phyloP scores from a whole-genome alignment of 2,329 filamentous ascomycete species.

The Coniella vitis region DNA sequence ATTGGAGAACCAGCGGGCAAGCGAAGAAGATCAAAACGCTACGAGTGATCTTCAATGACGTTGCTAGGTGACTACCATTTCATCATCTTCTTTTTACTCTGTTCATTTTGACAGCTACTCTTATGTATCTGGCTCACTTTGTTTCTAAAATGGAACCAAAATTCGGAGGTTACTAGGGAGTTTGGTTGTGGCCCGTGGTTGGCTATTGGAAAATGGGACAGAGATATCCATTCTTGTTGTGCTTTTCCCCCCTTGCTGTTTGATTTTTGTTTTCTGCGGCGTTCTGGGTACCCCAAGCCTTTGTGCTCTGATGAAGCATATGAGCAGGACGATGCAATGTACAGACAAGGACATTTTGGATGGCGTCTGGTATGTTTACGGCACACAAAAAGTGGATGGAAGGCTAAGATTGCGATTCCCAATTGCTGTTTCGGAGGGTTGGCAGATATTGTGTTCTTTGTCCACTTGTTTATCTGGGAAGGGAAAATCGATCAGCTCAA shows the following conservation, averaged over 20 bases:
- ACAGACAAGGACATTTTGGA: background rate
- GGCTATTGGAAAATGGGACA: background rate
- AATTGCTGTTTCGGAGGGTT: background rate
- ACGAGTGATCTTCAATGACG: conserved; percentile 6
- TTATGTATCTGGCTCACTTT: too few species aligned
- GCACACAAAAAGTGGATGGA: background rate
- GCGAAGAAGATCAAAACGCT: conserved; percentile 6
- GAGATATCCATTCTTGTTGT: too few species aligned
- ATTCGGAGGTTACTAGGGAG: background rate
- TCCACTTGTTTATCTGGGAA: background rate
- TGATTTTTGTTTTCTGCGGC: conserved; percentile 1
- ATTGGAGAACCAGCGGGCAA: conserved; percentile 11
- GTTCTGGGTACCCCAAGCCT: background rate
- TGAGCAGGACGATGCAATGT: conserved; percentile 4
- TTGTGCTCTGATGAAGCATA: conserved; percentile 1
- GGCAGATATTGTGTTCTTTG: background rate
- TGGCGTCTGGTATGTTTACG: background rate
- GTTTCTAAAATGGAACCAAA: too few species aligned
- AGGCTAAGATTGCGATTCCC: background rate
- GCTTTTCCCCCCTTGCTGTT: background rate
- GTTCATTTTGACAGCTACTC: too few species aligned
- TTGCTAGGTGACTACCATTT: background rate
- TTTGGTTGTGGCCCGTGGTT: background rate
- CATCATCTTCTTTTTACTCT: background rate
- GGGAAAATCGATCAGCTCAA: background rate